phyloP scores from a whole-genome alignment of 139 green algal species.

The Coccomyxa sp. region DNA sequence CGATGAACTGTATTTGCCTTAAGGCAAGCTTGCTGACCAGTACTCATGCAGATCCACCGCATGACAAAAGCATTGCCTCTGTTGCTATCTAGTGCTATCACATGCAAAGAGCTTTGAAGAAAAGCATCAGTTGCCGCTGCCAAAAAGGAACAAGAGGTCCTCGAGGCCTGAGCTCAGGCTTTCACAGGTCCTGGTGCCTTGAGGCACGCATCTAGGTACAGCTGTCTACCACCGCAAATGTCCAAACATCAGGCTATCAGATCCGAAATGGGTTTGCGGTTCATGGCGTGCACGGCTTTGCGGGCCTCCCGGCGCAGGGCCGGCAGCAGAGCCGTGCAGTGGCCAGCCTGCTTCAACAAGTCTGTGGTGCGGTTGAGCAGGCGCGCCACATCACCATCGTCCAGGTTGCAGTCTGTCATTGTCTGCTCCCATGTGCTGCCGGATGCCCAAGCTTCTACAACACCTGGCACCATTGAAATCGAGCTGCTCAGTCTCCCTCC shows the following conservation, averaged over 20 bases:
- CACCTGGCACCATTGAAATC: conserved; percentile 33
- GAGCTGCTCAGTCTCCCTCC: conserved; percentile 4
- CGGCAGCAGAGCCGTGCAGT: conserved; percentile 43
- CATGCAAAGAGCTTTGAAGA: too few species aligned
- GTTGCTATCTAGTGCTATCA: too few species aligned
- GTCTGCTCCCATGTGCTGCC: conserved; percentile 61
- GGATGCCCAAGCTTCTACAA: conserved; percentile 79
- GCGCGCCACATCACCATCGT: conserved; percentile 82
- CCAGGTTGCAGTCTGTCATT: conserved; percentile 59
- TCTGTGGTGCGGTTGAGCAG: conserved; percentile 76
- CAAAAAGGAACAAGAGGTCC: too few species aligned
- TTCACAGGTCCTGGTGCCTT: too few species aligned
- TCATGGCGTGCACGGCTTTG: conserved; percentile 57
- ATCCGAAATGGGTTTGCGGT: conserved; percentile 70
- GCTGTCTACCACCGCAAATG: too few species aligned
- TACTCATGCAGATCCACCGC: too few species aligned
- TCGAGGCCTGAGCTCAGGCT: too few species aligned
- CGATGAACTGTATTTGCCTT: too few species aligned
- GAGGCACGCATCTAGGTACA: too few species aligned
- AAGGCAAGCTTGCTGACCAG: too few species aligned
- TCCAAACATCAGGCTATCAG: conserved; percentile 19
- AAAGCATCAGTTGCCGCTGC: too few species aligned
- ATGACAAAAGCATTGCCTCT: too few species aligned
- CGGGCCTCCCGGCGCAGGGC: conserved; percentile 41
- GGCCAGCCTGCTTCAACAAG: conserved; percentile 66